phyloP scores from a whole-genome alignment of 495 filamentous ascomycete genomes.

The Trichoderma orchidacearum region DNA sequence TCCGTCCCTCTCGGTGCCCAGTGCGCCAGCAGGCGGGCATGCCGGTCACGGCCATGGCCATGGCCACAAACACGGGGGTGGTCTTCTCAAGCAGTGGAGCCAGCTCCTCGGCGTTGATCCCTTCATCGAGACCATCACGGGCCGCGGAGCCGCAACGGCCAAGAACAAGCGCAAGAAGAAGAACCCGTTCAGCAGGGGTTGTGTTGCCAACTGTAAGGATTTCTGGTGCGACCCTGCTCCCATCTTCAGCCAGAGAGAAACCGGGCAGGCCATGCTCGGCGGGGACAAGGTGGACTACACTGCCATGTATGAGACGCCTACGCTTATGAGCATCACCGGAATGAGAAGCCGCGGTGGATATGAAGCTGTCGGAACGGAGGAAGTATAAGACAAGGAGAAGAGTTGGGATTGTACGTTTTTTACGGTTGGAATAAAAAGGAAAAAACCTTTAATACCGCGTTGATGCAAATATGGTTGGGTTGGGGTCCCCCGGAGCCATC shows the following conservation, averaged over 20 bases:
- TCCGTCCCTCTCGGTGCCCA: conserved; percentile 18
- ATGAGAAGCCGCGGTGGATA: conserved; percentile 21
- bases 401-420: background rate
- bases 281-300: conserved; percentile 77
- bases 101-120: conserved; percentile 80
- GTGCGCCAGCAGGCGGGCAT: conserved; percentile 16
- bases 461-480: background rate
- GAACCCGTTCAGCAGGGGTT: conserved; percentile 77
- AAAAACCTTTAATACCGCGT: background rate
- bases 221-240: conserved; percentile 91
- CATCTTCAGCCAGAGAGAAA: conserved; percentile 59
- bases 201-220: conserved; percentile 79
- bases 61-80: conserved; percentile 35
- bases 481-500: background rate
- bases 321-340: conserved; percentile 34
- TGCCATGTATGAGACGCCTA: conserved; percentile 74
- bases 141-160: conserved; percentile 35
- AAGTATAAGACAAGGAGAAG: background rate
- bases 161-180: conserved; percentile 37
- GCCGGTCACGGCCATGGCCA: conserved; percentile 27
- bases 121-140: conserved; percentile 69
- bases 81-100: conserved; percentile 66
- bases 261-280: conserved; percentile 60
- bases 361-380: conserved; percentile 28
- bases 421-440: background rate